phyloP scores from a whole-genome alignment of 352 stramenopile species.

The Phytophthora syringae region DNA sequence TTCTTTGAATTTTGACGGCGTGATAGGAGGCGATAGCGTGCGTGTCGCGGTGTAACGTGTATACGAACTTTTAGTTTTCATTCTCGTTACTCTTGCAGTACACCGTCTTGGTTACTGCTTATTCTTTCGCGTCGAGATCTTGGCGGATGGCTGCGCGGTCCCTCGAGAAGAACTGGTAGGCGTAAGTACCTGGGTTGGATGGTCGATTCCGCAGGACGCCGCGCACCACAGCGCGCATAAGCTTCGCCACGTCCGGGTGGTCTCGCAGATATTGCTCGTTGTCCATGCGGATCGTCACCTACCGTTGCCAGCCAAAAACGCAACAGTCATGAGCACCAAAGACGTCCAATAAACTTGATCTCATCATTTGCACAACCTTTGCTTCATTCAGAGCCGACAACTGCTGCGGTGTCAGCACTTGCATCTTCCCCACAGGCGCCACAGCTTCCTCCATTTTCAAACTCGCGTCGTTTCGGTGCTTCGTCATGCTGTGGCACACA shows the following conservation, averaged over 20 bases:
- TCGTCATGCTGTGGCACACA: slow-evolving; percentile 14
- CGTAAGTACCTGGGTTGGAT: slow-evolving; percentile 54
- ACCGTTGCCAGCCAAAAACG: background rate
- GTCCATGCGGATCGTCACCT: slow-evolving; percentile 83
- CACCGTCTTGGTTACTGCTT: background rate
- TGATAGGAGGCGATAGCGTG: slow-evolving; percentile 39
- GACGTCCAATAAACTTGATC: background rate
- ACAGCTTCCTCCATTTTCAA: slow-evolving; percentile 13
- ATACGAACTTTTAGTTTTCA: slow-evolving; percentile 36
- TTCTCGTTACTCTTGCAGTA: slow-evolving; percentile 8
- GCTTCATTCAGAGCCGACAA: slow-evolving; percentile 71
- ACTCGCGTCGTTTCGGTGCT: slow-evolving; percentile 28
- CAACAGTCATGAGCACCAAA: slow-evolving; percentile 6
- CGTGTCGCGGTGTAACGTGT: slow-evolving; percentile 42
- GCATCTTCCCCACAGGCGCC: slow-evolving; percentile 47
- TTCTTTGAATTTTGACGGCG: slow-evolving; percentile 45
- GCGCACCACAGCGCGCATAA: slow-evolving; percentile 64
- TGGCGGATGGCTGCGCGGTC: slow-evolving; percentile 35
- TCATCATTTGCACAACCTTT: slow-evolving; percentile 41
- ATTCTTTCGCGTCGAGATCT: slow-evolving; percentile 61
- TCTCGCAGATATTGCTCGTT: slow-evolving; percentile 80
- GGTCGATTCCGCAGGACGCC: slow-evolving; percentile 65
- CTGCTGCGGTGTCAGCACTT: slow-evolving; percentile 70
- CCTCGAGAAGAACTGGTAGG: slow-evolving; percentile 66
- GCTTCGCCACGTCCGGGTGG: slow-evolving; percentile 61